Percentiles rank a stretch among this genome's conserved stretches.
phyloP scores from a whole-genome alignment of 2,329 filamentous ascomycete genomes.

The Fusarium napiforme region DNA sequence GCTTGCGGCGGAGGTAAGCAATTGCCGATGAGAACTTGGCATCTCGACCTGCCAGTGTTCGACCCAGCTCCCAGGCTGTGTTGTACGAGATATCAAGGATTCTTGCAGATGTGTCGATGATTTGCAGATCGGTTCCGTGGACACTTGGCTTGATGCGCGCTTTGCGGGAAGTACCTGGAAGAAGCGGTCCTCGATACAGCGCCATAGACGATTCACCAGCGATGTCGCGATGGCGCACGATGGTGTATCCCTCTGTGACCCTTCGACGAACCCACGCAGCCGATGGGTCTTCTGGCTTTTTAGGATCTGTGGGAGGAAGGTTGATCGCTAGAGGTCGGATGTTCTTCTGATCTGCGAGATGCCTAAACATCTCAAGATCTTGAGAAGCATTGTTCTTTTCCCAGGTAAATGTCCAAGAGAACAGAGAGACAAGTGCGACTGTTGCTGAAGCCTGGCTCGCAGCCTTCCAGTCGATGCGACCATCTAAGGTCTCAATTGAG shows the following conservation, averaged over 20 bases:
- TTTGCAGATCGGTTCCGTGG: neutral
- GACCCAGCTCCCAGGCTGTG: neutral
- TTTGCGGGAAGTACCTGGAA: neutral
- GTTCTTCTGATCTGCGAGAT: neutral
- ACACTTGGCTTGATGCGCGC: neutral
- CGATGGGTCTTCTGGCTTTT: neutral
- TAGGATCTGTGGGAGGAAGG: neutral
- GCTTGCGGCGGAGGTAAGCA: neutral
- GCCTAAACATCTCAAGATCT: neutral
- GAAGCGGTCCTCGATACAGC: neutral
- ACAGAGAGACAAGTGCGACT: neutral
- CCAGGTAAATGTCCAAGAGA: neutral
- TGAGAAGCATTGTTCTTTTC: neutral
- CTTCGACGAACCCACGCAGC: neutral
- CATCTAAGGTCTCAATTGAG: neutral
- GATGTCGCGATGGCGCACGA: neutral
- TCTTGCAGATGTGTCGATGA: neutral
- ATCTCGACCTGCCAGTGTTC: neutral
- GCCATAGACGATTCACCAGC: neutral
- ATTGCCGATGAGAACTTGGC: neutral
- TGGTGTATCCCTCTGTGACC: neutral
- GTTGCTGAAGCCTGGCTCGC: neutral
- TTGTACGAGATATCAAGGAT: neutral
- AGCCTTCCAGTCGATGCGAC: neutral
- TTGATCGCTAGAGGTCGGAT: neutral